phyloP scores from a whole-genome alignment of 805 yeast genomes.

The Osmozyma mogii region DNA sequence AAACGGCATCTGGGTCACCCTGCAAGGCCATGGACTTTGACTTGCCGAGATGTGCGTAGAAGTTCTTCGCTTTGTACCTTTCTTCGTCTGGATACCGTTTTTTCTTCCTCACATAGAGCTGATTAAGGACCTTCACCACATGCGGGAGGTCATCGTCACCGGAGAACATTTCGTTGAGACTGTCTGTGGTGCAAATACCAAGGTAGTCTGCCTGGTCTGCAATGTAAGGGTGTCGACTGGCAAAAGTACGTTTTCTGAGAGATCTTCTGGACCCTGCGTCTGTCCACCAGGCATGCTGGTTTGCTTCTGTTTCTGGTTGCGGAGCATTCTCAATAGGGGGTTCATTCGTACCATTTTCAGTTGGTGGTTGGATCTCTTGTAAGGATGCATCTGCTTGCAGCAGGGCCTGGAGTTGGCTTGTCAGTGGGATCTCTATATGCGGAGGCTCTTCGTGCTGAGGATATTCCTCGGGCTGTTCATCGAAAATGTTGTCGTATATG shows the following conservation, averaged over 20 bases:
- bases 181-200: conserved; percentile 27
- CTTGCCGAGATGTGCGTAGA: conserved; percentile 30
- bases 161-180: conserved; percentile 30
- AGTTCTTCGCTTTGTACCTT: conserved; percentile 29
- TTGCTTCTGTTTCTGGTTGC: no score
- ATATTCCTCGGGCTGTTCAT: no score
- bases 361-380: no score
- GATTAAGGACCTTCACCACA: conserved; percentile 29
- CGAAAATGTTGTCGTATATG: conserved; percentile 3
- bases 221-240: conserved; percentile 37
- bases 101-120: conserved; percentile 24
- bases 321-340: no score
- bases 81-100: conserved; percentile 31
- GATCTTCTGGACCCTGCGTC: conserved; percentile 25
- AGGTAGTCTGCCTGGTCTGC: conserved; percentile 39
- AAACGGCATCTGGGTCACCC: conserved; percentile 7
- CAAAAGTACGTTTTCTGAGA: conserved; percentile 33
- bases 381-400: no score
- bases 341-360: no score
- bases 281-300: no score
- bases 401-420: no score
- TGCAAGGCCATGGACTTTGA: conserved; percentile 7
- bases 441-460: no score
- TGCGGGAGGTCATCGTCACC: conserved; percentile 23
- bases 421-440: no score